A percentile compares a stretch with the other conserved stretches of the same genome.
Evolutionary conservation across 2,329 filamentous ascomycete genomes (phyloP).

Genomic region (Aspergillus viridinutans): DNA sequence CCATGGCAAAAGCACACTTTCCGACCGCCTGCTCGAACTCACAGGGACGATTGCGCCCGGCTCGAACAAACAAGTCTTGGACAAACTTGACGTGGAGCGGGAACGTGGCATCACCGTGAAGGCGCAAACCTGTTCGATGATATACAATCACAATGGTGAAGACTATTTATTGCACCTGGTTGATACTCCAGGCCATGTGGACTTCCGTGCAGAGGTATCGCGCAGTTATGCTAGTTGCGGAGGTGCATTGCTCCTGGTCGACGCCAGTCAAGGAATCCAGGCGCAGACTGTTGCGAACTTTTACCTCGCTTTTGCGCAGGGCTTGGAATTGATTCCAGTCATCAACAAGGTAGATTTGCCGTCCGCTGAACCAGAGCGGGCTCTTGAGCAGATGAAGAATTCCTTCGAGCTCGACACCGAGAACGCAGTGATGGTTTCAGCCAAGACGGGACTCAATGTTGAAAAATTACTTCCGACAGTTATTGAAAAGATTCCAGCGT

Average conservation of each 20-base stretch:
- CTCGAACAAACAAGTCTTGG: slow-evolving; percentile 88
- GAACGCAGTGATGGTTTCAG: slow-evolving; percentile 74
- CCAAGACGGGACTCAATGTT: slow-evolving; percentile 90
- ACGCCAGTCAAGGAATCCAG: slow-evolving; percentile 94
- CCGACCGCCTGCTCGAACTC: slow-evolving; percentile 84
- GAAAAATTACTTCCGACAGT: slow-evolving; percentile 77
- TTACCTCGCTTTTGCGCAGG: slow-evolving; percentile 92
- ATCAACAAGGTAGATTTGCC: slow-evolving; percentile 96
- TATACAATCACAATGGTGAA: slow-evolving; percentile 78
- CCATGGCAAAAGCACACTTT: slow-evolving; percentile 95
- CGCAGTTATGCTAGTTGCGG: slow-evolving; percentile 94
- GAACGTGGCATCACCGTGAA: slow-evolving; percentile 98
- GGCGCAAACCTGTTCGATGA: slow-evolving; percentile 97
- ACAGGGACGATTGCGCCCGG: slow-evolving; percentile 88
- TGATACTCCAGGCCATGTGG: slow-evolving; percentile 95
- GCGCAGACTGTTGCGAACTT: slow-evolving; percentile 99
- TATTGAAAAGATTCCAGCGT: slow-evolving; percentile 74
- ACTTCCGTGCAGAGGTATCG: slow-evolving; percentile 94
- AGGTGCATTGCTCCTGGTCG: slow-evolving; percentile 85
- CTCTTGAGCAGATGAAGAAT: slow-evolving; percentile 77
- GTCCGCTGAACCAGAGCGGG: slow-evolving; percentile 79
- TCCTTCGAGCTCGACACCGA: slow-evolving; percentile 83
- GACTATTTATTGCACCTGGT: slow-evolving; percentile 95
- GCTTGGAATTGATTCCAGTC: slow-evolving; percentile 79
- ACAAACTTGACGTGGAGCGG: slow-evolving; percentile 94